Evolutionary conservation across 176 grass and related monocot genomes (phyloP), one percentile per base, ranked within the genome.

Genomic region (Bromus sterilis): DNA sequence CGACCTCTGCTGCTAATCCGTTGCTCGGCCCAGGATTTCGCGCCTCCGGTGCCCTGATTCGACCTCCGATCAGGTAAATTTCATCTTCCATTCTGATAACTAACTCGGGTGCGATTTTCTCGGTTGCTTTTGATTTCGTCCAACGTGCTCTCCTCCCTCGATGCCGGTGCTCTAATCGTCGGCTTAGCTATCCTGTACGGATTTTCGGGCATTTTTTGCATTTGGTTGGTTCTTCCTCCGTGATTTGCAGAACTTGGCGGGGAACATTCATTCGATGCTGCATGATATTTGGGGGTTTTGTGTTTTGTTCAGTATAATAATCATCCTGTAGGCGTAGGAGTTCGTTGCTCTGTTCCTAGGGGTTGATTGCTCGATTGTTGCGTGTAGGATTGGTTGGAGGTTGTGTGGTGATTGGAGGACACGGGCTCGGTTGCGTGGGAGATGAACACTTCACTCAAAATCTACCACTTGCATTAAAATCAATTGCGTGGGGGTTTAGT

Each of bases 41-140:
- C 26, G 53, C 62, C 14, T 24, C 4, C 18, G 48, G 79, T 53
- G 75, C 74, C 40, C 68, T 60, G 21, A 78, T 67, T 65, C 48
- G 30, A 11, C 43, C 21, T 39, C 37, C 74, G 39, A 86, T 90
- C 59, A 33, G 29, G 76, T 79, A 66, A 66, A 66, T 79, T 86
- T 78, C 12, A 20, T 21, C 28, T 64, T 16, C 61, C 9, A 32
- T 60, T 15, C 0, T 16, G 14, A 6, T 57, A 42, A 21, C 70
- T n/a, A 65, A 28, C 71, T 59, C 21, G 21, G 72, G 49, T 57
- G 61, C 43, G 44, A 84, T 66, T 84, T 41, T 80, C 24, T 7
- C 0, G 44, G 42, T 20, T 6, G 11, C 56, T 7, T 8, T 58
- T 71, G 63, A 65, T 86, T 71, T 73, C 71, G 24, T 56, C 71